phyloP scores from a whole-genome alignment of 2,329 filamentous ascomycete genomes.

The Verticillium nonalfalfae region DNA sequence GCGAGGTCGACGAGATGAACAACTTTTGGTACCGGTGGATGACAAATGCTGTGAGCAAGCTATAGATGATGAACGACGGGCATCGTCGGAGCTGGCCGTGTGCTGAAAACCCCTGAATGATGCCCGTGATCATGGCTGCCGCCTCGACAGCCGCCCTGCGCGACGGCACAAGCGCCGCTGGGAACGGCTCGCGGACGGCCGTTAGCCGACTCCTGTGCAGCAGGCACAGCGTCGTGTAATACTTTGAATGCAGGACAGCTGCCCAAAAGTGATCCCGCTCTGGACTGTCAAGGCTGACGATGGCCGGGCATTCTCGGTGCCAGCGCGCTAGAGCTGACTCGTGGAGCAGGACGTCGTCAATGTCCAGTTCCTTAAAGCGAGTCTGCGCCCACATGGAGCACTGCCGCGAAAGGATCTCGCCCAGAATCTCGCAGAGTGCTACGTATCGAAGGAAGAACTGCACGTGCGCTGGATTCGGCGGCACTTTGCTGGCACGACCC shows the following conservation, averaged over 20 bases:
- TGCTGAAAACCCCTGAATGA: constrained; percentile 79
- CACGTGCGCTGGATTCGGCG: constrained; percentile 81
- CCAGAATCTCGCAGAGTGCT: constrained; percentile 98
- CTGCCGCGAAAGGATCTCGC: constrained; percentile 88
- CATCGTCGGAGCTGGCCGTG: constrained; percentile 84
- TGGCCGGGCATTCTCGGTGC: constrained; percentile 91
- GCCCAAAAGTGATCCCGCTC: constrained; percentile 94
- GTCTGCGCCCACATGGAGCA: constrained; percentile 95
- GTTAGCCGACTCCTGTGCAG: constrained; percentile 96
- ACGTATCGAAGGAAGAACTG: constrained; percentile 98
- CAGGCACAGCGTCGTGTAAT: constrained; percentile 95
- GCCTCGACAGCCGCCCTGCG: constrained; percentile 93
- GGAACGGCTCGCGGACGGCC: constrained; percentile 54
- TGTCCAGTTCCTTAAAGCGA: constrained; percentile 79
- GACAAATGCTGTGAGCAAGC: constrained; percentile 91
- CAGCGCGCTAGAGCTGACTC: constrained; percentile 98
- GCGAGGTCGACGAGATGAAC: constrained; percentile 81
- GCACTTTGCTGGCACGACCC: constrained; percentile 67
- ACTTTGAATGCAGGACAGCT: constrained; percentile 87
- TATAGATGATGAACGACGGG: constrained; percentile 95
- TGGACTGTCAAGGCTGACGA: constrained; percentile 84
- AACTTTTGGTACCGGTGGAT: constrained; percentile 99
- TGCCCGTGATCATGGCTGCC: constrained; percentile 93
- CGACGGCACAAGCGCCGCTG: constrained; percentile 67
- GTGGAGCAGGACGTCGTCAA: constrained; percentile 91